Percentiles rank a stretch among this genome's conserved stretches.
These are phyloP conservation scores for Multifurca ochricompacta DNA, from an alignment of 768 basidiomycete genomes.

Conservation along the genomic window DNA sequence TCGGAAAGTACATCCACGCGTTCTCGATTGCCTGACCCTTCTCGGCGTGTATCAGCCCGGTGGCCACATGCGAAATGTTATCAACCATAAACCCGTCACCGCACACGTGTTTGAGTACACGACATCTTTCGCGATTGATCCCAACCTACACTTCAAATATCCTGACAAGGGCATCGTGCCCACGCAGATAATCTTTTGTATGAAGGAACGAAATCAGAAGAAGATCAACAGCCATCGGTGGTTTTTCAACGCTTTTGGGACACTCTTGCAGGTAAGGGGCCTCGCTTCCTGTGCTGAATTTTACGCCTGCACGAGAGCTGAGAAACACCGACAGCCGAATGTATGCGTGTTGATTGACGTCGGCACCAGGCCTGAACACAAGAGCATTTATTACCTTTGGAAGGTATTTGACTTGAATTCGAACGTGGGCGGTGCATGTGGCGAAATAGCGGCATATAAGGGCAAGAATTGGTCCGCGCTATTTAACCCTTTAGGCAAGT, in stretches of 20 bases:
- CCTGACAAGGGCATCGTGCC: slow-evolving; percentile 92
- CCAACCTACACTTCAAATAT: slow-evolving; percentile 75
- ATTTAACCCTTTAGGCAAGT: slow-evolving; percentile 73
- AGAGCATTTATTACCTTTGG: slow-evolving; percentile 91
- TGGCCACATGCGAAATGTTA: slow-evolving; percentile 51
- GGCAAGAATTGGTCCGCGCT: slow-evolving; percentile 79
- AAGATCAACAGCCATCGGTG: slow-evolving; percentile 96
- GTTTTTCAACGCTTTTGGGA: slow-evolving; percentile 94
- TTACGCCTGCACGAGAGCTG: background rate
- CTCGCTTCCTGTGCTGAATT: background rate
- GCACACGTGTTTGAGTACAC: slow-evolving; percentile 84
- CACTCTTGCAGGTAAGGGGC: slow-evolving; percentile 64
- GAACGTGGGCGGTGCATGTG: slow-evolving; percentile 92
- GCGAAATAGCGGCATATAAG: slow-evolving; percentile 92
- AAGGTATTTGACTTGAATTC: slow-evolving; percentile 90
- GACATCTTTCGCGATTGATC: slow-evolving; percentile 69
- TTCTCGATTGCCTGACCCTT: slow-evolving; percentile 83
- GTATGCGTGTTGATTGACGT: slow-evolving; percentile 91
- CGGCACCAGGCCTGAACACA: slow-evolving; percentile 82
- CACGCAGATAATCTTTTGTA: slow-evolving; percentile 87
- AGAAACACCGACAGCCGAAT: slow-evolving; percentile 54
- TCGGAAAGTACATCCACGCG: slow-evolving; percentile 72
- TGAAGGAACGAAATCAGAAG: slow-evolving; percentile 93
- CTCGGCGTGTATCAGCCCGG: slow-evolving; percentile 87
- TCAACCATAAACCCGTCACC: slow-evolving; percentile 66